Conservation (phyloP, 345 rosid species). For the Dovyalis caffra region DNA sequence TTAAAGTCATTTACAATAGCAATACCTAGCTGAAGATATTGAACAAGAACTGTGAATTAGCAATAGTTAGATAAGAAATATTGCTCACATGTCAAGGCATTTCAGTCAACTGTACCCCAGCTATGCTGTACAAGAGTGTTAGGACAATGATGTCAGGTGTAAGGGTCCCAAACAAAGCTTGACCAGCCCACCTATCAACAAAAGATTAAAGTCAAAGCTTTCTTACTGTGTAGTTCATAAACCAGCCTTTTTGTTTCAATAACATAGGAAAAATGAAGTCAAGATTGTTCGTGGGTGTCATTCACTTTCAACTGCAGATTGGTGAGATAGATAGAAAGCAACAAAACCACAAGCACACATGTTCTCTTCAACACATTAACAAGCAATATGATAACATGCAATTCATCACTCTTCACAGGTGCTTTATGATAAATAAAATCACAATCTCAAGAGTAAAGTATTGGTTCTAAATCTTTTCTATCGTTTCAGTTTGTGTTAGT, state of each 20-base stretch:
- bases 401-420: not conserved
- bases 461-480: not conserved
- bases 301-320: not conserved
- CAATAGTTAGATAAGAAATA: not conserved
- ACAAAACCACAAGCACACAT: not conserved
- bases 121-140: slow-evolving; percentile 92
- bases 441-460: not conserved
- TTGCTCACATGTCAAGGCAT: not conserved
- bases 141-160: slow-evolving; percentile 88
- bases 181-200: slow-evolving; percentile 95
- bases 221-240: not conserved
- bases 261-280: not conserved
- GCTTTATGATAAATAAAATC: not conserved
- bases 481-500: not conserved
- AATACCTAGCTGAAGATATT: slow-evolving; percentile 66
- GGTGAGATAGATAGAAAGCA: not conserved
- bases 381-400: not conserved
- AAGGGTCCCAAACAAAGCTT: slow-evolving; percentile 96
- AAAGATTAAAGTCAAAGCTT: not conserved
- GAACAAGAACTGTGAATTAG: slow-evolving; percentile 17
- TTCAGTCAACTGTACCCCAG: slow-evolving; percentile 58
- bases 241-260: not conserved
- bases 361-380: not conserved
- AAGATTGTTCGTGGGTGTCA: not conserved
- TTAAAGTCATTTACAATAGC: slow-evolving; percentile 97